A percentile compares a stretch with the other conserved stretches of the same genome.
Evolutionary conservation across 257 asterid species (phyloP).

Genomic region (Solanum pennellii): DNA sequence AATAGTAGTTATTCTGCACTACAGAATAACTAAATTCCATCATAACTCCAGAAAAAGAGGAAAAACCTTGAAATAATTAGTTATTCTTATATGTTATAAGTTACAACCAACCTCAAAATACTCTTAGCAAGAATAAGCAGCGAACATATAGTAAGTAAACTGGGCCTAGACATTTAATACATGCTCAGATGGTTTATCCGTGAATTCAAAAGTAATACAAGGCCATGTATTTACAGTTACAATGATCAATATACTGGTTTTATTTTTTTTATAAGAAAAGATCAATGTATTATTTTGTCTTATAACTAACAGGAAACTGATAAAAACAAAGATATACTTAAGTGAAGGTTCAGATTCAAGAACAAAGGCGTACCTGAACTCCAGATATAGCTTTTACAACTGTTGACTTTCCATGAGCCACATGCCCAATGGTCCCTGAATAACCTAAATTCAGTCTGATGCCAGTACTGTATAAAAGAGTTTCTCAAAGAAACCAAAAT

Average conservation of each 20-base stretch:
- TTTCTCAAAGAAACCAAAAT: neutral
- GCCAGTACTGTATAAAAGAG: neutral
- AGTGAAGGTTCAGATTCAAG: neutral
- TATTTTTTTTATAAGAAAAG: neutral
- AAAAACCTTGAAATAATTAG: neutral
- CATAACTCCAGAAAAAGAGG: neutral
- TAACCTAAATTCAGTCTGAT: neutral
- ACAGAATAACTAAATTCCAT: neutral
- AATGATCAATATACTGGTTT: neutral
- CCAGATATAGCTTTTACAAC: slow-evolving; percentile 1
- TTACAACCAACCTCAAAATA: neutral
- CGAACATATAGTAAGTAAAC: neutral
- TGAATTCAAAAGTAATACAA: neutral
- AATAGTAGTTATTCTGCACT: neutral
- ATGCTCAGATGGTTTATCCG: neutral
- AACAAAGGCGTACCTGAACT: neutral
- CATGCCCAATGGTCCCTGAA: slow-evolving; percentile 96
- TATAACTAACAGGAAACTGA: neutral
- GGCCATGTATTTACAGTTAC: neutral
- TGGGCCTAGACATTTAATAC: neutral
- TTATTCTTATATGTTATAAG: neutral
- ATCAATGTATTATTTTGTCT: neutral
- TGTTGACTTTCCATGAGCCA: slow-evolving; percentile 60
- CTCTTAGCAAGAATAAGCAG: neutral
- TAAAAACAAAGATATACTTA: neutral